Percentiles rank a stretch among this genome's conserved stretches.
phyloP scores from a whole-genome alignment of 2,329 filamentous ascomycete species.

The Dactylellina haptotyla region DNA sequence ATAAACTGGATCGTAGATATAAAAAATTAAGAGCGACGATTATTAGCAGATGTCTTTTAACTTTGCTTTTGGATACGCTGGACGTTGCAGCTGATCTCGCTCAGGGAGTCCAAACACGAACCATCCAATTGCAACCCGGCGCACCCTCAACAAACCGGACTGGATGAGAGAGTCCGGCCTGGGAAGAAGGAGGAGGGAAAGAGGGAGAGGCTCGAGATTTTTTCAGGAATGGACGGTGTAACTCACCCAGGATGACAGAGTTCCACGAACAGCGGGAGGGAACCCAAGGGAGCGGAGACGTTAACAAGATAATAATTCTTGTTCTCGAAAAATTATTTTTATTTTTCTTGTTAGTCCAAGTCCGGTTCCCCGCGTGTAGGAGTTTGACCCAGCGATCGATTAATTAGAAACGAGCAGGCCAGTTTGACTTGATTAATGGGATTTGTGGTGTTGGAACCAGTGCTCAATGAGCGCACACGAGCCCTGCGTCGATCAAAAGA shows the following conservation, averaged over 20 bases:
- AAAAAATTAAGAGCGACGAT: background rate
- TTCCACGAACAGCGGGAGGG: background rate
- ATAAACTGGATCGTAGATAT: background rate
- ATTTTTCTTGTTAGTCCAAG: background rate
- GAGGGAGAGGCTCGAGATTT: too few relatives aligned
- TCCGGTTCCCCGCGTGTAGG: conserved; percentile 6
- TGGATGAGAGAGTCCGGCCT: background rate
- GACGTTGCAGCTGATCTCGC: background rate
- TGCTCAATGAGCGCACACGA: conserved; percentile 47
- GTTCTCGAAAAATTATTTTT: background rate
- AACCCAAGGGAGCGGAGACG: background rate
- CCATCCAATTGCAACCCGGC: background rate
- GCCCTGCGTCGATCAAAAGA: conserved; percentile 34
- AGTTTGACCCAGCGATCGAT: conserved; percentile 14
- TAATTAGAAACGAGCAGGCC: background rate
- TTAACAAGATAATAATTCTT: background rate
- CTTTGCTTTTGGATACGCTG: background rate
- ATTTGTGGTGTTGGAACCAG: conserved; percentile 15
- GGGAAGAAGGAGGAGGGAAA: background rate
- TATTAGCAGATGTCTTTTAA: background rate
- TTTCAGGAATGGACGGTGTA: conserved; percentile 1
- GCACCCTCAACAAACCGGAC: background rate
- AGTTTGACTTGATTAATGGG: conserved; percentile 17
- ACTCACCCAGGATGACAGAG: conserved; percentile 15
- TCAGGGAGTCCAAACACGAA: background rate